Base-by-base conservation (phyloP, 768 basidiomycete species). In the Lanmaoa rubissima region DNA sequence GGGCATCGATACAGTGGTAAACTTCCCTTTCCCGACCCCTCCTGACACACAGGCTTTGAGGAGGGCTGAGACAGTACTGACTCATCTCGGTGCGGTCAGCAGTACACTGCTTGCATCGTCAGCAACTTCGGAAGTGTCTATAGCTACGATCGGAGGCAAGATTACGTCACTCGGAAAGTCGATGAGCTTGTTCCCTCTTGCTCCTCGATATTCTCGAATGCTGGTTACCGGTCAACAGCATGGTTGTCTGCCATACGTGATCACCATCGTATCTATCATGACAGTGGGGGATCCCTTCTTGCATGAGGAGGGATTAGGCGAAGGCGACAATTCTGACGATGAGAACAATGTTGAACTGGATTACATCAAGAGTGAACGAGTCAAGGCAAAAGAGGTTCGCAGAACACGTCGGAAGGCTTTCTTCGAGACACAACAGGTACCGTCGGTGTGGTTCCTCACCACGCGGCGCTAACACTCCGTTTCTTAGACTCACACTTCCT, bases 1-100 rank as follows among this genome's bases (percentile, higher is more conserved):
- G 94, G 92, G 96, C 67, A 96, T 99, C 56, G 94, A 98, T 66
- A 81, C 92, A 1, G 93, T 98, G 39, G 79, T 92, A 63, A 98
- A 98, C 75, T 99, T 99, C 72, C 97, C 97, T 16, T 98, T 98
- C 74, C 97, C 97, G 1, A 98, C 97, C 0, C 89, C 96, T 14
- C 97, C 97, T 0, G 92, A 97, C 70, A 83, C 88, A 38, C 65
- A 72, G 11, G 81, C 84, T 5, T 77, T 99, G 43, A 80, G 77
- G 55, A 88, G 87, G 66, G 94, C 97, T 2, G 95, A 99, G 73
- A 84, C 78, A 45, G 78, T 87, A 4, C 78, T 99, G 40, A 82
- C 78, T 17, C 81, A 92, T 64, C 84, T 99, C 11, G 94, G 94
- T 24, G 96, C 97, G 1, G 75, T 98, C 44, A 80, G 78, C 44